Evolutionary conservation across 2,329 filamentous ascomycete species (phyloP).

Genomic region (Beauveria australis): DNA sequence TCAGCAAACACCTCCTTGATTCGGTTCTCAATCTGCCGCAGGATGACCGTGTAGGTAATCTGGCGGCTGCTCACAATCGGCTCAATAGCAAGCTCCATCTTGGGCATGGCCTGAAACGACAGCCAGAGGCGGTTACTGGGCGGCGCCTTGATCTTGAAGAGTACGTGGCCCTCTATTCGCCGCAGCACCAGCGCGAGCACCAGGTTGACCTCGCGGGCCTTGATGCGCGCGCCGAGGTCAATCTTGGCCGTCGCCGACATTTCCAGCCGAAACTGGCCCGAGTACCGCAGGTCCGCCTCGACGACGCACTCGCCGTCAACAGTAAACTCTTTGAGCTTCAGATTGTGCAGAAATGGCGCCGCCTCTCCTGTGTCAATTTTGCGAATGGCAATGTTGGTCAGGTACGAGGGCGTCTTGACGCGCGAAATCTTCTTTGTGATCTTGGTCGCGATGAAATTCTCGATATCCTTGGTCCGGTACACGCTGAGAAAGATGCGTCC

Average conservation of each 20-base stretch:
- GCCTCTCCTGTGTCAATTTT: conserved; percentile 80
- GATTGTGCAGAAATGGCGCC: conserved; percentile 82
- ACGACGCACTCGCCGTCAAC: conserved; percentile 85
- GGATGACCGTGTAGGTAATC: conserved; percentile 87
- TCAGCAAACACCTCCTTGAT: conserved; percentile 93
- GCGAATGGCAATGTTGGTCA: conserved; percentile 75
- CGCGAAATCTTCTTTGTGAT: conserved; percentile 94
- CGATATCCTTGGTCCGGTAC: conserved; percentile 76
- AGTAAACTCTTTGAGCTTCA: conserved; percentile 77
- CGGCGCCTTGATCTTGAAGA: conserved; percentile 86
- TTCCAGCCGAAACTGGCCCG: conserved; percentile 80
- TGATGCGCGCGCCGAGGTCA: conserved; percentile 81
- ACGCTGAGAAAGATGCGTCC: conserved; percentile 82
- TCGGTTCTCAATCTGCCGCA: conserved; percentile 86
- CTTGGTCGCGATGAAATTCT: conserved; percentile 71
- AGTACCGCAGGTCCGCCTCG: conserved; percentile 82
- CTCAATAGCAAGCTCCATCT: conserved; percentile 89
- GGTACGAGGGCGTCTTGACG: conserved; percentile 84
- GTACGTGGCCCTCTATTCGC: conserved; percentile 73
- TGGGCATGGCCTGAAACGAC: conserved; percentile 86
- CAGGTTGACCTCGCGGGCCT: conserved; percentile 80
- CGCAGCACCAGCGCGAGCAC: conserved; percentile 79
- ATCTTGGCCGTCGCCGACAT: conserved; percentile 89
- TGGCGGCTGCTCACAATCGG: conserved; percentile 92
- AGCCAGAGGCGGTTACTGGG: conserved; percentile 97